Base-by-base conservation (phyloP, 176 grass and related monocot species). In the Oryza glaberrima region DNA sequence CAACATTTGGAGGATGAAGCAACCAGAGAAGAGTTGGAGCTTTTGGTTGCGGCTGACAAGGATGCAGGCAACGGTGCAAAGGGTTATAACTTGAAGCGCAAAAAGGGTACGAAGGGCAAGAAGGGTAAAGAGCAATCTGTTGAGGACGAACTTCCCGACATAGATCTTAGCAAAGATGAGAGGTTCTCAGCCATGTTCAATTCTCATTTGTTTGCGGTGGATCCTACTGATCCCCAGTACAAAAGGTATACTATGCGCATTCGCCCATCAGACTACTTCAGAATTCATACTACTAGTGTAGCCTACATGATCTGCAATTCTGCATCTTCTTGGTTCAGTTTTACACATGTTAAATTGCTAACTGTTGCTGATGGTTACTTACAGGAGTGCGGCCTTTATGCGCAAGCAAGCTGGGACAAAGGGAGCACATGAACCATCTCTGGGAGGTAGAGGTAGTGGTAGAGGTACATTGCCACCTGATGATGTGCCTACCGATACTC, bases 151-250 rank as follows among this genome's bases (percentile, higher is more conserved):
- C 71, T 92, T 76, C 87, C 89, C 4, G 80, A 93, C 34, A 83
- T 95, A 30, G 85, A 98, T 85, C 66, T 91, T 80, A 86, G 73
- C 78, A 89, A 87, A 63, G 93, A 98, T 69, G 85, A 86, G 16
- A 92, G 95, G 77, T 98, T 98, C 85, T 77, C 84, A 58, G 58
- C 45, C 36, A 90, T 98, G 74, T 83, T 91, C 34, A 86, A 64
- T 0, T 98, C 95, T 75, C 87, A 90, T 85, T 79, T 88, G n/a
- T 95, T 80, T 16, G 89, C 91, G 0, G 10, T 98, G 89, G 95
- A 98, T 80, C 95, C 93, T 66, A 98, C 95, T 12, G 82, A 97
- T 93, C 90, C 95, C 69, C 90, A 92, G 63, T 94, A 91, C 79
- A 97, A 94, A 81, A 98, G 95, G 95, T 14, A 17, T 70, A 35